Percentiles rank a stretch among this genome's conserved stretches.
These are phyloP conservation scores for Tagetes erecta DNA, from an alignment of 129 eudicot genomes.

Conservation along the genomic window DNA sequence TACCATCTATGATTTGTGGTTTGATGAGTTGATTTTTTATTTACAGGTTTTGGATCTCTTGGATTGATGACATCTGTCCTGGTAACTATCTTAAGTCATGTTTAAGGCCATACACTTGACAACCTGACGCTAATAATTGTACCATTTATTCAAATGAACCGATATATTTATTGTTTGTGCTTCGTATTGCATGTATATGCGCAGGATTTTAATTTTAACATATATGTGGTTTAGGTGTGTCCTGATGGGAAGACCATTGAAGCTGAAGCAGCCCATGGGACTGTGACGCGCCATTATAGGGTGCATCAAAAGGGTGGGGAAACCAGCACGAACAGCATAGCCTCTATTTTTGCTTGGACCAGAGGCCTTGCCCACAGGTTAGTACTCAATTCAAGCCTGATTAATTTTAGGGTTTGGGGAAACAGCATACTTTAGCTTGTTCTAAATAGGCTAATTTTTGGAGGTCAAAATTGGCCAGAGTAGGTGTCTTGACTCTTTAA, in stretches of 20 bases:
- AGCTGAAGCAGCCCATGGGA: conserved; percentile 99
- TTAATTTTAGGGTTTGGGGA: neutral
- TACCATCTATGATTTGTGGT: neutral
- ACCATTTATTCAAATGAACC: neutral
- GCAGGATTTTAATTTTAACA: neutral
- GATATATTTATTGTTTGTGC: neutral
- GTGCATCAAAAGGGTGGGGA: conserved; percentile 98
- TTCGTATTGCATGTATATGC: neutral
- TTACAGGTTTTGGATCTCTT: conserved; percentile 90
- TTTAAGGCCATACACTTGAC: neutral
- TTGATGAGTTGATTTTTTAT: neutral
- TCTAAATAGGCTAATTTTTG: neutral
- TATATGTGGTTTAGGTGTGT: conserved; percentile 58
- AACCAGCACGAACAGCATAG: conserved; percentile 97
- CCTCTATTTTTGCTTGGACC: conserved; percentile 97
- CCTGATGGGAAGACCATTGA: conserved; percentile 99
- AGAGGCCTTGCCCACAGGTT: conserved; percentile 98
- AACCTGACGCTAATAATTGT: neutral
- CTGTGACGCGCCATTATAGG: conserved; percentile 91
- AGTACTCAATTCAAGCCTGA: neutral
- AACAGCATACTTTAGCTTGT: neutral
- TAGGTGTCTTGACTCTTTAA: neutral
- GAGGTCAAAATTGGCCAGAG: neutral
- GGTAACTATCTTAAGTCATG: conserved; percentile 46
- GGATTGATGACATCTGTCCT: conserved; percentile 97